Percentiles rank a stretch among this genome's conserved stretches.
phyloP scores from a whole-genome alignment of 306 rosid species.

The Sechiopsis laciniata region DNA sequence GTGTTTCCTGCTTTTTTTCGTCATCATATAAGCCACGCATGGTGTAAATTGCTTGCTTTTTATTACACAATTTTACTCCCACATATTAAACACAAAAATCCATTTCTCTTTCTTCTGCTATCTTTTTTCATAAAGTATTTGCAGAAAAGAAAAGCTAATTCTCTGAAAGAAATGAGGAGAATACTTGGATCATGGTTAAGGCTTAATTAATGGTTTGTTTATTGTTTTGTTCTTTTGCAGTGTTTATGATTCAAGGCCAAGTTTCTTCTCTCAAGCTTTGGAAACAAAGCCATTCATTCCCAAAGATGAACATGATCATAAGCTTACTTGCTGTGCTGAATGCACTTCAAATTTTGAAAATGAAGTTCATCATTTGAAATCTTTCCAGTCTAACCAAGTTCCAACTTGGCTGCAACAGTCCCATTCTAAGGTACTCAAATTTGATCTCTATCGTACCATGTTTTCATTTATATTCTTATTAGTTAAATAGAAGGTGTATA shows the following conservation, averaged over 20 bases:
- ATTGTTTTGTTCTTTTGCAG: conserved; percentile 27
- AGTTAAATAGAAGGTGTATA: too few relatives aligned
- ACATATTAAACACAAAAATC: conserved; percentile 1
- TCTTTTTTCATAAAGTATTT: background rate
- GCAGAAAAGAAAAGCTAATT: background rate
- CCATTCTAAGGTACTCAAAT: conserved; percentile 2
- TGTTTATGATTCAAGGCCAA: conserved; percentile 53
- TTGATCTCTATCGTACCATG: background rate
- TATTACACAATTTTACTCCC: conserved; percentile 11
- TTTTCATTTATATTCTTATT: background rate
- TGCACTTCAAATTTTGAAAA: conserved; percentile 71
- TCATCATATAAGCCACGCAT: conserved; percentile 23
- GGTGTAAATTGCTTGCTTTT: background rate
- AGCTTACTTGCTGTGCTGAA: conserved; percentile 62
- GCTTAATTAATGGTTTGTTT: background rate
- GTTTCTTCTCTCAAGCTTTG: conserved; percentile 31
- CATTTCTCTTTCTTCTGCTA: conserved; percentile 4
- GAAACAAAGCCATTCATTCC: conserved; percentile 47
- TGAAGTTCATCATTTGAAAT: conserved; percentile 59
- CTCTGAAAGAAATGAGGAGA: background rate
- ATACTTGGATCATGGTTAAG: background rate
- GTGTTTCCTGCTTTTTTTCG: conserved; percentile 22
- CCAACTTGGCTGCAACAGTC: conserved; percentile 85
- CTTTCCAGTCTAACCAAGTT: conserved; percentile 57
- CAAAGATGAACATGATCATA: conserved; percentile 46